Evolutionary conservation across 75 land plant species (phyloP), one percentile per base, ranked within the genome.

Genomic region (Pinus taeda): DNA sequence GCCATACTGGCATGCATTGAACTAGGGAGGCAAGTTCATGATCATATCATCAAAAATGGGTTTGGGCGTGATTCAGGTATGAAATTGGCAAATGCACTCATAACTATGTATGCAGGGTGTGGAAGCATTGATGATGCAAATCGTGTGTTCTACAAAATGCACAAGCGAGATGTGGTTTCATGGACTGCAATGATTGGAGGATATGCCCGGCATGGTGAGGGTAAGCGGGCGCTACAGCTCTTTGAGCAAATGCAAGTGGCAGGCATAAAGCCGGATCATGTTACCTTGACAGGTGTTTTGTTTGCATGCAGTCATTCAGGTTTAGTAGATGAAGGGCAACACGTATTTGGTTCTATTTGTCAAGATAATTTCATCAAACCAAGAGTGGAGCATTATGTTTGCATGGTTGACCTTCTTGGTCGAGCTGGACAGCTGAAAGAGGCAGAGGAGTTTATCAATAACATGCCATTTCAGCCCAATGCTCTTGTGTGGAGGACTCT

Each of bases 401-500:
- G 88, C 53, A 87, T 91, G 85, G 93, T 87, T 57, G 89, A 91
- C 75, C 78, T 89, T 58, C 84, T 91, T 21, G 76, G 88, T 37
- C 89, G 91, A 26, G 76, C 85, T 55, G 93, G 93, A 3, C 61
- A 60, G 20, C 64, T 90, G 11, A n/a, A 86, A 15, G 65, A 80
- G 65, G 91, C 87, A 42, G 78, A 78, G 73, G 79, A 90, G 18
- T 79, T 86, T 42, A 62, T 86, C 3, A 76, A 18, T 3, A 24
- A 82, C 29, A 86, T 90, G 88, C 85, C 80, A 20, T 33, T 82
- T 18, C 11, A 81, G 6, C 80, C 85, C 3, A 80, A 60, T 75
- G 83, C 59, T 12, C 45, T 82, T 12, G 73, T 85, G 59, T 89
- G 88, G 91, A 76, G 85, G 55, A 80, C 86, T 3, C 74, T 89